phyloP scores from a whole-genome alignment of 768 basidiomycete species.

The Cystobasidium ongulense region DNA sequence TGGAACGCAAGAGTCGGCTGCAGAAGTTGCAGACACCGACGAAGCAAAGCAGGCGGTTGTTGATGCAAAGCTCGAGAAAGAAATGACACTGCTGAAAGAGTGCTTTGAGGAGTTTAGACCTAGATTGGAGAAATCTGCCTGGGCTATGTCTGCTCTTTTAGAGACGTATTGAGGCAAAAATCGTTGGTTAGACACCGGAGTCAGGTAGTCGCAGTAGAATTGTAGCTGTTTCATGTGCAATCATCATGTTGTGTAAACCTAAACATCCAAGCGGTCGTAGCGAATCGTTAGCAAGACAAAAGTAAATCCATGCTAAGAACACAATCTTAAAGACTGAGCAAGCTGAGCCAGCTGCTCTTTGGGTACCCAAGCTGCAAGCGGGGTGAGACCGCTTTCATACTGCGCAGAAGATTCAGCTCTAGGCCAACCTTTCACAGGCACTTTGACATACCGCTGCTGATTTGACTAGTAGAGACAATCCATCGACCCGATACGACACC shows the following conservation, averaged over 20 bases:
- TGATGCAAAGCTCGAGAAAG: slow-evolving; percentile 46
- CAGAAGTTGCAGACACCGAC: slow-evolving; percentile 36
- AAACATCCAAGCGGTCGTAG: not conserved
- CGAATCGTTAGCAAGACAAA: not conserved
- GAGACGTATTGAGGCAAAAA: slow-evolving; percentile 22
- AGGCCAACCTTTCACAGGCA: not conserved
- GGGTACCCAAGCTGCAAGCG: slow-evolving; percentile 28
- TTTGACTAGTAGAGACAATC: slow-evolving; percentile 1
- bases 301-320: not conserved
- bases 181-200: not conserved
- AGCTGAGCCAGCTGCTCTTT: not conserved
- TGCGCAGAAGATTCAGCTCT: not conserved
- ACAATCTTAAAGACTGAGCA: not conserved
- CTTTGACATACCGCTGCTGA: slow-evolving; percentile 14
- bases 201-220: not conserved
- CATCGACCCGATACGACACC: not conserved
- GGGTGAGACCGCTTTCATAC: slow-evolving; percentile 30
- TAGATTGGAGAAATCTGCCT: slow-evolving; percentile 66
- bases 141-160: slow-evolving; percentile 47
- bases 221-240: not conserved
- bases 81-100: slow-evolving; percentile 54
- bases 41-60: slow-evolving; percentile 2
- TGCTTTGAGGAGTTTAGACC: slow-evolving; percentile 61
- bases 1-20: slow-evolving; percentile 46
- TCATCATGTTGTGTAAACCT: not conserved